A percentile compares a stretch with the other conserved stretches of the same genome.
phyloP scores from a whole-genome alignment of 768 basidiomycete genomes.

The Suillus lakei region DNA sequence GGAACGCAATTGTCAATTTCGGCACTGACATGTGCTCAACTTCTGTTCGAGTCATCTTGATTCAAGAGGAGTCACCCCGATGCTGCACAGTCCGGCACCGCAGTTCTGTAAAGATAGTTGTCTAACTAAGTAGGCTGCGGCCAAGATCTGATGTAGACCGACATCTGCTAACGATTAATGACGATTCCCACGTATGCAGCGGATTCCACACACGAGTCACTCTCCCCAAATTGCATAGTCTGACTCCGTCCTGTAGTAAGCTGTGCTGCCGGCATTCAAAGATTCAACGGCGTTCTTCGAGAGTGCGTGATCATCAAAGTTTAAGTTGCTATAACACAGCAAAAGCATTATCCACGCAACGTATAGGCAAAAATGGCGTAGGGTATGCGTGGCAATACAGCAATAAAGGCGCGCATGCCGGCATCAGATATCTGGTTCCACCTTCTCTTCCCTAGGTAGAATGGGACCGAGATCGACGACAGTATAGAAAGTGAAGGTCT shows the following conservation, averaged over 20 bases:
- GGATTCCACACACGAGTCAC: background rate
- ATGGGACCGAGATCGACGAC: conserved; percentile 80
- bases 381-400: background rate
- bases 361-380: conserved; percentile 1
- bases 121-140: background rate
- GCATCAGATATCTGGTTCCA: conserved; percentile 24
- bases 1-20: background rate
- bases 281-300: background rate
- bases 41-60: conserved; percentile 2
- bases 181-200: background rate
- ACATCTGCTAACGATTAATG: background rate
- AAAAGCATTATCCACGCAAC: background rate
- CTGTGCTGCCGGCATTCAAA: background rate
- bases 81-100: background rate
- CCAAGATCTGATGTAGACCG: background rate
- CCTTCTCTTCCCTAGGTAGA: conserved; percentile 59
- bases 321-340: background rate
- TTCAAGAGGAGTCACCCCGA: background rate
- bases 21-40: background rate
- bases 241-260: background rate
- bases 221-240: background rate
- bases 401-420: background rate
- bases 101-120: background rate
- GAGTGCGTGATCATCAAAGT: no score
- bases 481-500: conserved; percentile 90